Conservation (phyloP, 208 protist genomes). For the Trypanosomatidae sp. region DNA sequence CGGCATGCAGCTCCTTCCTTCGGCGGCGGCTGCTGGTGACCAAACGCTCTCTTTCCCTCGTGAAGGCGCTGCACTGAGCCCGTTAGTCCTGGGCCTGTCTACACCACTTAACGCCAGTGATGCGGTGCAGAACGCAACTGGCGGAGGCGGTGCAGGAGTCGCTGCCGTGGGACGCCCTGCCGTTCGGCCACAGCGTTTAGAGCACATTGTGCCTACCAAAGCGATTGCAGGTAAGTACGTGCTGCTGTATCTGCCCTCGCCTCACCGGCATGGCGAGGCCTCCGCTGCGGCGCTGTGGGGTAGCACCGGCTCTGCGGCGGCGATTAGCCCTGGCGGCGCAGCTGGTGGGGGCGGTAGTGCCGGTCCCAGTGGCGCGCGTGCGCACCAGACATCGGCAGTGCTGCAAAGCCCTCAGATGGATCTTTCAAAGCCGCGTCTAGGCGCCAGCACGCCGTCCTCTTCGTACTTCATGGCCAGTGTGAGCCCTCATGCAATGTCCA, state of each 20-base stretch:
- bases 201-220: conserved; percentile 49
- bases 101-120: neutral
- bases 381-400: neutral
- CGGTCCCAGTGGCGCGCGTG: neutral
- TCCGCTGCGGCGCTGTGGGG: conserved; percentile 14
- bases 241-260: conserved; percentile 50
- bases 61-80: conserved; percentile 15
- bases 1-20: conserved; percentile 8
- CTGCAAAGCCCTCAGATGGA: conserved; percentile 11
- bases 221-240: conserved; percentile 67
- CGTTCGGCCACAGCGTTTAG: conserved; percentile 19
- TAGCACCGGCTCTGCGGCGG: neutral
- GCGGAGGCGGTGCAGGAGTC: neutral
- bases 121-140: neutral
- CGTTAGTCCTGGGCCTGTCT: conserved; percentile 11
- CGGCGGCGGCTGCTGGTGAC: neutral
- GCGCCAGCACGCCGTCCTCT: conserved; percentile 8
- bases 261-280: conserved; percentile 17
- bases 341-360: neutral
- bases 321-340: neutral
- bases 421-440: conserved; percentile 12
- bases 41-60: neutral
- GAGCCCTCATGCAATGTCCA: conserved; percentile 9
- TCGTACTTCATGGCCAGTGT: conserved; percentile 5
- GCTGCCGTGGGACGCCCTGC: neutral